Conservation (phyloP, 2,329 filamentous ascomycete genomes). For the Alternaria sp. region DNA sequence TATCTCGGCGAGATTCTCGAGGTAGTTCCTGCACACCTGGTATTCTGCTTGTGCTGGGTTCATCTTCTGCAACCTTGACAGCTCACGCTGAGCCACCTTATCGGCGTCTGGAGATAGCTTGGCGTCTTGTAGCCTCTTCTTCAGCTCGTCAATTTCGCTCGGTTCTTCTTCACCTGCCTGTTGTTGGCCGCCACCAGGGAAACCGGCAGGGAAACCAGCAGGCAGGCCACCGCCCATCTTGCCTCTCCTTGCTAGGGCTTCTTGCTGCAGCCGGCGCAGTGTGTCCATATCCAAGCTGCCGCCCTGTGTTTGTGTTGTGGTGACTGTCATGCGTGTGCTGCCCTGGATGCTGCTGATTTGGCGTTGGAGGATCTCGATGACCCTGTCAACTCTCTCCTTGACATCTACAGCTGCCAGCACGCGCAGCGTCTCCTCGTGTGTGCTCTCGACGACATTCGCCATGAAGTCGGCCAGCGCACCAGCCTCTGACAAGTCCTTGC, state of each 20-base stretch:
- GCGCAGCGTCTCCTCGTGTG: conserved; percentile 89
- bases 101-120: conserved; percentile 83
- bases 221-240: conserved; percentile 47
- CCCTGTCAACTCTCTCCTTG: conserved; percentile 79
- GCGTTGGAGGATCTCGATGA: conserved; percentile 82
- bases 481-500: conserved; percentile 82
- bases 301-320: conserved; percentile 68
- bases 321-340: conserved; percentile 83
- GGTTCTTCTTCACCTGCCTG: conserved; percentile 75
- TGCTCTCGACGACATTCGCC: conserved; percentile 88
- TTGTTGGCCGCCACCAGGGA: conserved; percentile 55
- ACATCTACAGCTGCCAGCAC: conserved; percentile 84
- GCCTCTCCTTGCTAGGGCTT: conserved; percentile 50
- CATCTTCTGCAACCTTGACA: conserved; percentile 92
- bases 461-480: conserved; percentile 94
- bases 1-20: conserved; percentile 93
- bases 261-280: conserved; percentile 55
- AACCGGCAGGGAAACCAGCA: conserved; percentile 52
- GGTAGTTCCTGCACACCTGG: conserved; percentile 89
- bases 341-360: conserved; percentile 87
- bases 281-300: conserved; percentile 55
- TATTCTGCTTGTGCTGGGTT: conserved; percentile 96
- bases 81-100: conserved; percentile 89
- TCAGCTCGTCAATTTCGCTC: conserved; percentile 90
- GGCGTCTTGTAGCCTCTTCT: conserved; percentile 84